Evolutionary conservation across 176 grass and related monocot genomes (phyloP).

Genomic region (Cocos nucifera): DNA sequence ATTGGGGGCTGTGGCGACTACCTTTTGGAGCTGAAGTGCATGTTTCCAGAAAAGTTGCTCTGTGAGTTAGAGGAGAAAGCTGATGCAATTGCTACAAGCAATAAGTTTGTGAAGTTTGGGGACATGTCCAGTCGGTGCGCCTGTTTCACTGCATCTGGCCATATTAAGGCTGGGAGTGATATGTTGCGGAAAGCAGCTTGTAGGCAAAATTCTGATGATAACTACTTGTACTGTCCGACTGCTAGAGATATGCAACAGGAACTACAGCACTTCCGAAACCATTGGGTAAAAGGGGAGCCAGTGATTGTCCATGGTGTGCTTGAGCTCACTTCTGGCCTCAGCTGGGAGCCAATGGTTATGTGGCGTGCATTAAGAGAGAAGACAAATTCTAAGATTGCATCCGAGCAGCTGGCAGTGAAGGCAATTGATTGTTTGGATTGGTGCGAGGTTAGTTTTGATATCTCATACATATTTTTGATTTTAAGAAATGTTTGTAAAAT

Average conservation of each 20-base stretch:
- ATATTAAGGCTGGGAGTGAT: constrained; percentile 18
- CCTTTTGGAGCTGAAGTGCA: constrained; percentile 41
- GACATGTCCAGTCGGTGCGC: constrained; percentile 15
- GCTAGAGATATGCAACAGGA: constrained; percentile 38
- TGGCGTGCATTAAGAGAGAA: constrained; percentile 75
- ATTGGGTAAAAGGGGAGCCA: constrained; percentile 81
- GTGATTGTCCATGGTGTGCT: constrained; percentile 65
- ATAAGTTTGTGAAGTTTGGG: constrained; percentile 14
- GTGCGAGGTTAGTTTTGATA: constrained; percentile 45
- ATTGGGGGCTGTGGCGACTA: constrained; percentile 45
- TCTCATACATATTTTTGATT: too few species aligned
- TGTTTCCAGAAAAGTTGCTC: constrained; percentile 38
- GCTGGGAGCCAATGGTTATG: constrained; percentile 94
- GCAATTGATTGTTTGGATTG: constrained; percentile 83
- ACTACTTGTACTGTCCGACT: constrained; percentile 58
- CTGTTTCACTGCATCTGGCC: constrained; percentile 26
- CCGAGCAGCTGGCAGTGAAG: constrained; percentile 35
- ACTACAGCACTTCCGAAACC: constrained; percentile 64
- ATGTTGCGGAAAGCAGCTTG: constrained; percentile 35
- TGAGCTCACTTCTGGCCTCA: constrained; percentile 51
- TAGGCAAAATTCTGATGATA: constrained; percentile 56
- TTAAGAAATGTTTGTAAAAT: too few species aligned
- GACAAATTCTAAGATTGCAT: constrained; percentile 19
- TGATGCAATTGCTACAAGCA: constrained; percentile 29
- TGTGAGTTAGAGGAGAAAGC: constrained; percentile 40